Conservation (phyloP, 2,329 filamentous ascomycete genomes). For the Cercospora sp. region DNA sequence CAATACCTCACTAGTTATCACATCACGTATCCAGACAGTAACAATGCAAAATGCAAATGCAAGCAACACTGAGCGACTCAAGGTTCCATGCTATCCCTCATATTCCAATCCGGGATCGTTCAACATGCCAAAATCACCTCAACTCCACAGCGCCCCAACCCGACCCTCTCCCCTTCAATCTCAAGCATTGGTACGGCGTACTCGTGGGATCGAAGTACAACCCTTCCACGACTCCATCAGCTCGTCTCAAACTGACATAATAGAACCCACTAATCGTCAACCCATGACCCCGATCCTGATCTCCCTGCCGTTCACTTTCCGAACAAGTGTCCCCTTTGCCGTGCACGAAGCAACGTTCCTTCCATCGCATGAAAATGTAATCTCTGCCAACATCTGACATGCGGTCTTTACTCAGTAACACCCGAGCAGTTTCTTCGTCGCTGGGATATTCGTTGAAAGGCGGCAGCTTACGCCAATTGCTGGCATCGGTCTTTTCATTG, state of each 20-base stretch:
- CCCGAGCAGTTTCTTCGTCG: conserved; percentile 36
- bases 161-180: conserved; percentile 42
- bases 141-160: conserved; percentile 46
- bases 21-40: not conserved
- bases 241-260: conserved; percentile 51
- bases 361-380: conserved; percentile 60
- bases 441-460: conserved; percentile 42
- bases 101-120: not conserved
- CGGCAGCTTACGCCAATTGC: conserved; percentile 52
- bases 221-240: conserved; percentile 51
- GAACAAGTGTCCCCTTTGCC: conserved; percentile 31
- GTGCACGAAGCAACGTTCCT: conserved; percentile 53
- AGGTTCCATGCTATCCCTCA: not conserved
- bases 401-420: conserved; percentile 45
- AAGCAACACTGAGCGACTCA: not conserved
- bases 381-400: conserved; percentile 45
- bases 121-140: conserved; percentile 24
- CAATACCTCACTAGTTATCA: not conserved
- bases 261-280: conserved; percentile 58
- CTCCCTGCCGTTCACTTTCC: conserved; percentile 27
- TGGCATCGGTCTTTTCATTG: conserved; percentile 47
- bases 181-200: conserved; percentile 55
- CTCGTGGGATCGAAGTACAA: conserved; percentile 58
- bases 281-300: conserved; percentile 44
- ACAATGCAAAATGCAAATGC: not conserved